These are phyloP conservation scores for Saccharum spontaneum DNA, from an alignment of 176 grass and related monocot genomes.

Conservation along the genomic window DNA sequence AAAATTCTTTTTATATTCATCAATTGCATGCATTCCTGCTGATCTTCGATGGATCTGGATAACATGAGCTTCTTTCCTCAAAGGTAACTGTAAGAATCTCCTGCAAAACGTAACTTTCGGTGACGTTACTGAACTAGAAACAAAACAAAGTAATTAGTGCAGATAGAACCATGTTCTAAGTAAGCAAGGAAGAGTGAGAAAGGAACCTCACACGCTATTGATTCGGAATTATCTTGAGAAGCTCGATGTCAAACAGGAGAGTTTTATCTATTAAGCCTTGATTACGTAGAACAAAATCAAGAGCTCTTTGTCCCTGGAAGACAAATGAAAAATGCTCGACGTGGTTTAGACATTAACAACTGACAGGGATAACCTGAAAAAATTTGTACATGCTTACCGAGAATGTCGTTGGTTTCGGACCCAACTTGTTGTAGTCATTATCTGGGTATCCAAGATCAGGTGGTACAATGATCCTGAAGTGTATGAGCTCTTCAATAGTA, in stretches of 20 bases:
- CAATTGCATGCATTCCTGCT: not conserved
- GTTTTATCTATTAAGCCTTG: constrained; percentile 98
- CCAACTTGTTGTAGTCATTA: constrained; percentile 76
- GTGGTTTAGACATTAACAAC: not conserved
- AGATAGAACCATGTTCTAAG: not conserved
- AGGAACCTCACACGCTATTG: constrained; percentile 32
- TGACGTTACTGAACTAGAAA: not conserved
- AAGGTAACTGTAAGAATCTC: not conserved
- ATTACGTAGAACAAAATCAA: constrained; percentile 92
- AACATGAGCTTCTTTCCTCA: not conserved
- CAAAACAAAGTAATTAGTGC: not conserved
- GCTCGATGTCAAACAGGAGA: constrained; percentile 94
- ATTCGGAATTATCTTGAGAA: constrained; percentile 74
- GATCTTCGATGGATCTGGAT: not conserved
- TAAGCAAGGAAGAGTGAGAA: not conserved
- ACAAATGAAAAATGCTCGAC: constrained; percentile 14
- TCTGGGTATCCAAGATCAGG: constrained; percentile 93
- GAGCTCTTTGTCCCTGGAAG: constrained; percentile 85
- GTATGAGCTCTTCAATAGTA: not conserved
- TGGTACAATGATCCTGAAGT: constrained; percentile 81
- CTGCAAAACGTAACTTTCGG: not conserved
- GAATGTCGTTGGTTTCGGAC: constrained; percentile 83
- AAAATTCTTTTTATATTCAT: not conserved
- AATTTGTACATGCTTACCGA: constrained; percentile 45
- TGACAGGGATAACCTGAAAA: not conserved